Evolutionary conservation across 495 filamentous ascomycete genomes (phyloP), one percentile per base, ranked within the genome.

Genomic region (Neurospora hispaniola): DNA sequence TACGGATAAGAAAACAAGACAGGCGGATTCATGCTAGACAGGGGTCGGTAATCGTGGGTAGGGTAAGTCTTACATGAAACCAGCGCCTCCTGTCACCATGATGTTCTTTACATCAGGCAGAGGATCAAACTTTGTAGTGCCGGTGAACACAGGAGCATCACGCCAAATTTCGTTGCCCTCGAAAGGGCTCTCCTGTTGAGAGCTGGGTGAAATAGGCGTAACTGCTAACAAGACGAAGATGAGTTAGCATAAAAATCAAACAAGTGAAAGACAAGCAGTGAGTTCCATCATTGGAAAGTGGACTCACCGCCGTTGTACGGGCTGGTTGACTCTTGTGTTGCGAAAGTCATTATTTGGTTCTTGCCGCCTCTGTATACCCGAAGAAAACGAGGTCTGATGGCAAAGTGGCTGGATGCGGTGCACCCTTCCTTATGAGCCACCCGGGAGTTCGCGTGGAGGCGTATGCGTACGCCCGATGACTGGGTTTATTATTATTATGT

Each of bases 41-140:
- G 20, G 44, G 70, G 42, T 54, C 43, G 0, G n/a, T 79, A 66
- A 77, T 44, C 23, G 42, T 69, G 71, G 9, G 42, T 72, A 59
- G 48, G 54, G 44, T 5, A 69, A 54, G 59, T 42, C 85, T 73
- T 81, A 92, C 89, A 92, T 92, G 81, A 92, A 92, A 71, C 90
- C 90, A 62, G 89, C 90, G 38, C 90, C 90, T 70, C 90, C 90
- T 4, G 90, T 92, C 46, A 92, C 86, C 85, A 92, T 88, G 71
- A 92, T 92, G 75, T 91, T 92, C 79, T 87, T 89, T 38, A 89
- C 86, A 79, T 89, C 87, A 40, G 84, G 80, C 5, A 87, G 78
- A 18, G 90, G 87, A 71, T 87, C 85, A 76, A 90, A 92, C 72
- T 86, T 87, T 35, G 89, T 91, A 73, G 83, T 87, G 54, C 90